Evolutionary conservation across 805 yeast species (phyloP).

Genomic region (Candida ascalaphidarum): DNA sequence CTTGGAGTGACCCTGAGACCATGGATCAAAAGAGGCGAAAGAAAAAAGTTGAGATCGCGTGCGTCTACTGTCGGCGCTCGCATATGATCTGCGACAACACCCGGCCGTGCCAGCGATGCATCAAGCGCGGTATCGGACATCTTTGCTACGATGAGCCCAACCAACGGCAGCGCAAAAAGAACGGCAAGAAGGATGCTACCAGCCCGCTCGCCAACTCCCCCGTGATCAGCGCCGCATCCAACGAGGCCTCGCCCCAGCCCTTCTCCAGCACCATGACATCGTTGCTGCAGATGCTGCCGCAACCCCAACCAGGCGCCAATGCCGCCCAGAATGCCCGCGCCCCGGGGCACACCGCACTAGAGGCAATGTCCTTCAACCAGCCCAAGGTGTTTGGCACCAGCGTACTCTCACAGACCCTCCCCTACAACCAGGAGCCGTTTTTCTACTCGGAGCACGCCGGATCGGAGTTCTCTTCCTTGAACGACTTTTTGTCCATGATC

Average conservation of each 20-base stretch:
- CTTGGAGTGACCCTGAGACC: not conserved
- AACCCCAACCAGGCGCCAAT: conserved; percentile 1
- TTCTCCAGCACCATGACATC: too few relatives aligned
- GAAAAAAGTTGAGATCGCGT: conserved; percentile 58
- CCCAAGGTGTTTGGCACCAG: conserved; percentile 14
- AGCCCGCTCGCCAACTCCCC: too few relatives aligned
- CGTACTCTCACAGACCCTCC: conserved; percentile 31
- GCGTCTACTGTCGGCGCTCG: conserved; percentile 86
- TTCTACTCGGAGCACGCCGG: conserved; percentile 91
- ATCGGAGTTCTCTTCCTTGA: conserved; percentile 81
- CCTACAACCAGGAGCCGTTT: conserved; percentile 58
- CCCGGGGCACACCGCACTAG: too few relatives aligned
- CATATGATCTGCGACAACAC: conserved; percentile 89
- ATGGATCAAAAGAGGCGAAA: conserved; percentile 25
- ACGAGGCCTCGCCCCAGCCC: too few relatives aligned
- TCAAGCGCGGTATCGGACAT: conserved; percentile 82
- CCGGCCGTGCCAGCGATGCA: conserved; percentile 72
- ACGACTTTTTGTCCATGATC: conserved; percentile 82
- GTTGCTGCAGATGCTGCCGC: conserved; percentile 3
- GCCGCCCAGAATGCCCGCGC: conserved; percentile 3
- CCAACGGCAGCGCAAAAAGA: conserved; percentile 30
- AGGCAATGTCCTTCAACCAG: not conserved
- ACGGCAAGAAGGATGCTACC: too few relatives aligned
- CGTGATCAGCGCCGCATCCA: too few relatives aligned
- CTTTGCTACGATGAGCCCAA: conserved; percentile 70